Conservation (phyloP, 768 basidiomycete species). For the Cytidiella melzeri region DNA sequence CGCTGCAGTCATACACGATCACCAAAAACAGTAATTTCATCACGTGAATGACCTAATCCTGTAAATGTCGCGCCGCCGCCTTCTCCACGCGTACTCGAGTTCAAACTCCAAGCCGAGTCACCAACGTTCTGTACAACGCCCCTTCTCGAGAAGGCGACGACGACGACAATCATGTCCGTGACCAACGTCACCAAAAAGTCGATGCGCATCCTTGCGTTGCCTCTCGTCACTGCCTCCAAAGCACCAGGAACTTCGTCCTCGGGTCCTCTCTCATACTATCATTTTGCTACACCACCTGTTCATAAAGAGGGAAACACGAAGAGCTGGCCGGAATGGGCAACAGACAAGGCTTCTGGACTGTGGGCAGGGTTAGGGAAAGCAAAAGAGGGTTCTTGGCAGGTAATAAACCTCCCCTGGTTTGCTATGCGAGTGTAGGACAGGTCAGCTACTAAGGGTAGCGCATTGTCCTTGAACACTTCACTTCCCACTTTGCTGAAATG, state of each 20-base stretch:
- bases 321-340: constrained; percentile 43
- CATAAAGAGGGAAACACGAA: constrained; percentile 22
- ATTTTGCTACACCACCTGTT: constrained; percentile 27
- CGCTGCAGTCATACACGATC: neutral
- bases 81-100: constrained; percentile 4
- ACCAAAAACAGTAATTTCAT: neutral
- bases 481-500: no score
- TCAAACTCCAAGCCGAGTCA: neutral
- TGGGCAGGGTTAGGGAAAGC: constrained; percentile 72
- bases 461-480: no score
- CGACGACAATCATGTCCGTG: constrained; percentile 6
- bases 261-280: constrained; percentile 37
- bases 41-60: neutral
- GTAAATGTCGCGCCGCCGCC: neutral
- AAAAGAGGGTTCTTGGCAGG: constrained; percentile 65
- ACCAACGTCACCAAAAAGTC: constrained; percentile 18
- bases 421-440: no score
- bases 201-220: constrained; percentile 45
- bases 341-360: constrained; percentile 43
- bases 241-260: constrained; percentile 10
- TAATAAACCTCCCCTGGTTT: constrained; percentile 20
- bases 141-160: neutral
- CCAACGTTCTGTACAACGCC: neutral
- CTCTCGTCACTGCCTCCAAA: constrained; percentile 27
- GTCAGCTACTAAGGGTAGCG: no score